Evolutionary conservation across 345 rosid species (phyloP), one percentile per base, ranked within the genome.

Genomic region (Salix udensis): DNA sequence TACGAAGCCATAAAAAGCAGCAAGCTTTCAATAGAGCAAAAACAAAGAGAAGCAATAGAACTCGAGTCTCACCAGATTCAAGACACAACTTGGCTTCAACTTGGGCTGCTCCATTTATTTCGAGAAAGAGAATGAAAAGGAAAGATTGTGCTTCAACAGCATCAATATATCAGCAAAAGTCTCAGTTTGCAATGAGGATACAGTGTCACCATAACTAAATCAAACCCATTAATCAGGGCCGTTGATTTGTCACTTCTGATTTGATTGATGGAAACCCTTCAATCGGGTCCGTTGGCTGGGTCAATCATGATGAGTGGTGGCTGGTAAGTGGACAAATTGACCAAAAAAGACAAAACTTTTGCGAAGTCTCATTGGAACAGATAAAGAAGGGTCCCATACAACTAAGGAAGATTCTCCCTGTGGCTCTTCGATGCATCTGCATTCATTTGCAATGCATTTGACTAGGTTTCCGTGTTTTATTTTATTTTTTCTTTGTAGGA

Each of bases 171-270:
- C 65, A 70, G 71, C 78, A 65, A 75, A 23, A 24, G 64, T 36
- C 66, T 75, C 70, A 18, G 44, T 52, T 16, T 44, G 42, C 65
- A 40, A 66, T 72, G 44, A 78, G 68, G 46, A 14, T 70, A 55
- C 5, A 13, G 76, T 77, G 66, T 75, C 71, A 79, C 72, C 53
- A 7, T 3, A 24, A 58, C 13, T 2, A 21, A 69, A 82, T 73
- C 86, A 84, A 81, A 44, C 73, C 62, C 74, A 65, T 75, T 68
- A 75, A 81, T 85, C 79, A 73, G 12, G 1, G 77, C 82, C 87
- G 79, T 77, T 14, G 23, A 52, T 37, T 68, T 34, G 78, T 26
- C n/a, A 15, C 40, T 6, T 21, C 23, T 9, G 77, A 58, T 66
- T 26, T 36, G 50, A 44, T 18, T n/a, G 52, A 23, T 55, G n/a